Evolutionary conservation across 2,329 filamentous ascomycete species (phyloP), one percentile per base, ranked within the genome.

Genomic region (Fusarium longipes): DNA sequence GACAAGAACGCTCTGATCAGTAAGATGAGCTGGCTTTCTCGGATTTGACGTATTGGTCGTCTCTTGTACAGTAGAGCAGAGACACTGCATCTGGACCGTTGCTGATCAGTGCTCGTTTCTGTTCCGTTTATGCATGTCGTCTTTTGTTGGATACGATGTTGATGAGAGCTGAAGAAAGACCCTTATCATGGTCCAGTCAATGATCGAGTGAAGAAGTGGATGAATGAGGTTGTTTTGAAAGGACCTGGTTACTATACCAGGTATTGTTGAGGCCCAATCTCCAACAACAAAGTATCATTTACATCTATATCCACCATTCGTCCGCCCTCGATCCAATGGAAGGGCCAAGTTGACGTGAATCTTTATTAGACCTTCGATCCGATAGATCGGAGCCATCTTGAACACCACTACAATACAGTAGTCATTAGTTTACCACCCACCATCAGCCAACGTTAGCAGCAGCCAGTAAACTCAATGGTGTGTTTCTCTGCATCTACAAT

Each of bases 21-120:
- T 38, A 36, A 48, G 45, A 49, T 65, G 65, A 69, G 64, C 47
- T 65, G 70, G 70, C 69, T 68, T 44, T 61, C 25, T 43, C 24
- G 22, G 14, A 38, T 49, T 36, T 61, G 43, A 61, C 48, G 30
- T 58, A 43, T n/a, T 42, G 44, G 52, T 48, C 47, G 27, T 64
- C 56, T 47, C 27, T 40, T 55, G 35, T 52, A 43, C 40, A 43
- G 40, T 18, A 18, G 40, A n/a, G 32, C 32, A 55, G 36, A 52
- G 39, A 38, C 33, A 68, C 70, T 56, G 45, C 55, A 45, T 59
- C 6, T 58, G 47, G 36, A 14, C 38, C 10, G 20, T 33, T 47
- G 39, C 36, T 55, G 64, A 68, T 50, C 53, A 49, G 32, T 67
- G 62, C 56, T 59, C 4, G 25, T 39, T 35, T 40, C 38, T n/a